Percentiles rank a stretch among this genome's conserved stretches.
These are phyloP conservation scores for Eucalyptus paniculata DNA, from an alignment of 345 rosid species.

Conservation along the genomic window DNA sequence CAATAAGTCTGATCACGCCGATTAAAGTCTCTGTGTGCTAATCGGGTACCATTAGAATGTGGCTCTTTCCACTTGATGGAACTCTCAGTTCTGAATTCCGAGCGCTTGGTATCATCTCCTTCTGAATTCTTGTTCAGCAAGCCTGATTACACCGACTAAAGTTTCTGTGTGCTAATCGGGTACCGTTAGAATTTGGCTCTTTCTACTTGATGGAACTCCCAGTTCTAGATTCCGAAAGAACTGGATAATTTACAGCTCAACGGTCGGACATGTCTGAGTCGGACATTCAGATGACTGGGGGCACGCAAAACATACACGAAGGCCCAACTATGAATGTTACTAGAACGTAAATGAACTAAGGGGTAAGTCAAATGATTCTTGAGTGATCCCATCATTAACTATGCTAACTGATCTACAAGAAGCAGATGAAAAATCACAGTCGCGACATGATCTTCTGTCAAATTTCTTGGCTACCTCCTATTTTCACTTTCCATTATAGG, in stretches of 20 bases:
- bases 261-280: not conserved
- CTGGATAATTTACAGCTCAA: not conserved
- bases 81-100: not conserved
- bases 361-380: not conserved
- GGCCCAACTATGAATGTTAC: not conserved
- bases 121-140: not conserved
- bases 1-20: not conserved
- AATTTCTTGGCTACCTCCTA: not conserved
- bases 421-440: not conserved
- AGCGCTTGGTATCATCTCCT: accelerated
- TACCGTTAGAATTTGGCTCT: not conserved
- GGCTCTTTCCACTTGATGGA: not conserved
- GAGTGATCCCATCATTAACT: not conserved
- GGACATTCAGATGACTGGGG: not conserved
- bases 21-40: not conserved
- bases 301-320: not conserved
- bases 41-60: not conserved
- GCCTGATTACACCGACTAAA: accelerated
- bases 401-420: not conserved
- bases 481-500: not conserved
- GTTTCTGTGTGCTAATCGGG: not conserved
- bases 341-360: not conserved
- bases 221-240: not conserved
- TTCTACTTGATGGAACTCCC: not conserved
- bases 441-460: not conserved